phyloP scores from a whole-genome alignment of 306 rosid genomes.

The Ochetophila trinervis region DNA sequence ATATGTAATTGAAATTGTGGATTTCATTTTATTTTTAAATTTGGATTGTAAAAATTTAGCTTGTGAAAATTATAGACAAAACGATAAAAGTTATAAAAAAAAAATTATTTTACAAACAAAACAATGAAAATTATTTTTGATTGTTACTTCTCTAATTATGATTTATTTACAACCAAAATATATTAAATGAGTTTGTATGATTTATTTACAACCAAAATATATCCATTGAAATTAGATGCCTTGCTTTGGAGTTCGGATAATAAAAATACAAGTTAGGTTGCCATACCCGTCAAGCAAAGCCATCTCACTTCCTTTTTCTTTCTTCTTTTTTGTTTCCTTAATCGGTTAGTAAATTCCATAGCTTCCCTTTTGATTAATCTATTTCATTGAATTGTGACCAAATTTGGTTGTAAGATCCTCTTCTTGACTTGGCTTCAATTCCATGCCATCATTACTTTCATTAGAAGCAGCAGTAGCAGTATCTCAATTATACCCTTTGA shows the following conservation, averaged over 20 bases:
- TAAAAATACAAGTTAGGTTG: constrained; percentile 34
- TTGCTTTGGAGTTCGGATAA: constrained; percentile 27
- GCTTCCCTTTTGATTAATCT: constrained; percentile 28
- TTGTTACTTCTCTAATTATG: too few species aligned
- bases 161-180: too few species aligned
- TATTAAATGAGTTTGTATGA: too few species aligned
- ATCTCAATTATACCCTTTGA: constrained; percentile 59
- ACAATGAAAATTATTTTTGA: too few species aligned
- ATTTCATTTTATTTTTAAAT: too few species aligned
- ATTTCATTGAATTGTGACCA: constrained; percentile 28
- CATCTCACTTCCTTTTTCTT: constrained; percentile 29
- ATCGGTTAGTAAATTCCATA: constrained; percentile 22
- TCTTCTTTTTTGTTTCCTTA: neutral
- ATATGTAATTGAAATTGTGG: too few species aligned
- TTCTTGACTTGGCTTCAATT: constrained; percentile 33
- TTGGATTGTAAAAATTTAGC: too few species aligned
- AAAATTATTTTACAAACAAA: too few species aligned
- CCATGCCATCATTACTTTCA: constrained; percentile 53
- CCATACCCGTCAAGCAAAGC: constrained; percentile 43
- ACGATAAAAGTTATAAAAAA: too few species aligned
- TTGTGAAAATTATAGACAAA: too few species aligned
- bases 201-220: too few species aligned
- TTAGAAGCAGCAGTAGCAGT: constrained; percentile 41
- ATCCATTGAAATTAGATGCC: constrained; percentile 28
- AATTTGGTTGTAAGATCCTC: constrained; percentile 27